Conservation (phyloP, 352 stramenopile genomes). For the Blastocystis sp. region DNA sequence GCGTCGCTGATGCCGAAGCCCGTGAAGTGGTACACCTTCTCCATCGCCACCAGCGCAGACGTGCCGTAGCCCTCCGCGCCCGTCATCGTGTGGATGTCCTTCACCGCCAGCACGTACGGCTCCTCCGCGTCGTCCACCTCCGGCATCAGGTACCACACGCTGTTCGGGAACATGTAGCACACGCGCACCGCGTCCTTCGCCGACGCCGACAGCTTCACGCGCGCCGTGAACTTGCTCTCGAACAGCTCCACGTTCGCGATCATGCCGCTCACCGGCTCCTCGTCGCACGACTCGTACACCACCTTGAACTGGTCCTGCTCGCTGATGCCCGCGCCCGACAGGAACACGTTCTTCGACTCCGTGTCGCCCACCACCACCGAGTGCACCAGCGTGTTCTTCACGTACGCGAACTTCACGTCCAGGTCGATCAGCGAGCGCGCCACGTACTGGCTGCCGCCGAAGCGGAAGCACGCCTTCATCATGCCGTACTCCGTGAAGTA, state of each 20-base stretch:
- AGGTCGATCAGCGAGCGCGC: neutral
- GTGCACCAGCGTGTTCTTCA: constrained; percentile 21
- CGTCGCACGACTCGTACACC: constrained; percentile 63
- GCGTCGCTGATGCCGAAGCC: constrained; percentile 45
- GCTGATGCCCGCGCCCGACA: constrained; percentile 27
- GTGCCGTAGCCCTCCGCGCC: constrained; percentile 48
- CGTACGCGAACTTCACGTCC: constrained; percentile 61
- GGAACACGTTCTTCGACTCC: constrained; percentile 37
- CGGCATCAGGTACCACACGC: constrained; percentile 25
- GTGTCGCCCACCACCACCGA: constrained; percentile 61
- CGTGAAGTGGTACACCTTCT: constrained; percentile 14
- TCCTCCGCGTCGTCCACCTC: constrained; percentile 23
- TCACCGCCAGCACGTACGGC: constrained; percentile 44
- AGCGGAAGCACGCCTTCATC: constrained; percentile 73
- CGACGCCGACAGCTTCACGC: constrained; percentile 35
- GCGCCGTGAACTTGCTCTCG: neutral
- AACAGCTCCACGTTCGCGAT: constrained; percentile 1
- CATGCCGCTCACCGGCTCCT: constrained; percentile 9
- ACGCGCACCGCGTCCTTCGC: constrained; percentile 23
- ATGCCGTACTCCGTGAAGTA: constrained; percentile 42
- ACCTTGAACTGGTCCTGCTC: constrained; percentile 63
- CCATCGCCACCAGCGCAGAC: constrained; percentile 1
- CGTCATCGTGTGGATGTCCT: constrained; percentile 26
- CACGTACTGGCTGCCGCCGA: constrained; percentile 41
- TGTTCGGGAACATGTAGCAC: constrained; percentile 50